Evolutionary conservation across 768 basidiomycete species (phyloP).

Genomic region (Lactarius tabidus): DNA sequence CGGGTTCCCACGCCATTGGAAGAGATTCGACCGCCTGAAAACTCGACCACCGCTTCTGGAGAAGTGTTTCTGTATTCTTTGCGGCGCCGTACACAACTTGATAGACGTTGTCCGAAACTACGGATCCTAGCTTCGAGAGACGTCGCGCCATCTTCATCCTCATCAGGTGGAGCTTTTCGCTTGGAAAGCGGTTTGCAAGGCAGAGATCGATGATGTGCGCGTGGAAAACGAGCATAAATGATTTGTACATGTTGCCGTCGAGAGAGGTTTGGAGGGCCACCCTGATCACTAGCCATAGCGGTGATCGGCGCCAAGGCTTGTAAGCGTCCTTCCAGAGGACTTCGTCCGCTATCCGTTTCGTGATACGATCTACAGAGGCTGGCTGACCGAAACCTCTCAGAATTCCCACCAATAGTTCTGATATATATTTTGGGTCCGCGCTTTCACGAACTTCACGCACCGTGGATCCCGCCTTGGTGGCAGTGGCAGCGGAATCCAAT

Average conservation of each 20-base stretch:
- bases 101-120: not conserved
- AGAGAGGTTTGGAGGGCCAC: constrained; percentile 37
- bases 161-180: not conserved
- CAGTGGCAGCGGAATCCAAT: not conserved
- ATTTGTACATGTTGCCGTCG: not conserved
- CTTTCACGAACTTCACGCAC: not conserved
- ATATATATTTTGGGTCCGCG: not conserved
- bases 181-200: not conserved
- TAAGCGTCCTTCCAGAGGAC: not conserved
- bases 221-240: not conserved
- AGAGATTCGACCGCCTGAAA: not conserved
- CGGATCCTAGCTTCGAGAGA: not conserved
- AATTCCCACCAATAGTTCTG: not conserved
- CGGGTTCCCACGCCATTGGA: not conserved
- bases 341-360: not conserved
- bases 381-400: constrained; percentile 33
- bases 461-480: constrained; percentile 24
- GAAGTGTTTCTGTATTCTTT: not conserved
- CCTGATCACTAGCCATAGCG: constrained; percentile 17
- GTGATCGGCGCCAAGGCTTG: constrained; percentile 28
- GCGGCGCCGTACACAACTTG: not conserved
- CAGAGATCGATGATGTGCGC: not conserved
- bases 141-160: not conserved
- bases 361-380: constrained; percentile 26
- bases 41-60: not conserved